Evolutionary conservation across 2,329 filamentous ascomycete genomes (phyloP).

Genomic region (Aureobasidium subglaciale): DNA sequence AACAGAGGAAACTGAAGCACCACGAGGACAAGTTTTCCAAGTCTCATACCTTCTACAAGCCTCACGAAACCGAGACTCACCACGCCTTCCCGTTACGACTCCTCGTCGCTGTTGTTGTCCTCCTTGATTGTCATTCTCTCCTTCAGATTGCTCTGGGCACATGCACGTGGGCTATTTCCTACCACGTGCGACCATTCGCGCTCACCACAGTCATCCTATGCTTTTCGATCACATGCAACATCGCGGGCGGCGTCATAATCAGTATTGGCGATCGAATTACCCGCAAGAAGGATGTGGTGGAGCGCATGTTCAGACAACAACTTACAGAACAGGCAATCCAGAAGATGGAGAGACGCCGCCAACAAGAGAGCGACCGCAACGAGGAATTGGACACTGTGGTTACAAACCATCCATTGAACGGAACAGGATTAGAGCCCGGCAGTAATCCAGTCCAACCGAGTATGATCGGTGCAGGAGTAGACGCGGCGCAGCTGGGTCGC

Average conservation of each 20-base stretch:
- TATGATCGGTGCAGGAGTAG: background rate
- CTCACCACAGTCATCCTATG: constrained; percentile 76
- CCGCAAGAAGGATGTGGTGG: constrained; percentile 77
- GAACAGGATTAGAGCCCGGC: background rate
- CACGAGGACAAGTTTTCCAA: constrained; percentile 75
- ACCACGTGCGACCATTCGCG: constrained; percentile 60
- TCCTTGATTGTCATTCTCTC: constrained; percentile 72
- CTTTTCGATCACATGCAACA: constrained; percentile 70
- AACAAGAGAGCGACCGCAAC: constrained; percentile 13
- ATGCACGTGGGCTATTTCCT: constrained; percentile 71
- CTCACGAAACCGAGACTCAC: constrained; percentile 77
- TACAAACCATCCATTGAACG: background rate
- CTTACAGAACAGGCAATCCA: constrained; percentile 60
- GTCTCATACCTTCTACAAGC: constrained; percentile 83
- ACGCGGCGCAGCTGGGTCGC: background rate
- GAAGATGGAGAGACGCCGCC: constrained; percentile 40
- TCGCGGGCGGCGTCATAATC: constrained; percentile 69
- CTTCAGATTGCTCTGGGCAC: constrained; percentile 74
- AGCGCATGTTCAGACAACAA: constrained; percentile 68
- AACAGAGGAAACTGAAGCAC: constrained; percentile 64
- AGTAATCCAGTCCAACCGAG: background rate
- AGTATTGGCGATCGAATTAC: constrained; percentile 67
- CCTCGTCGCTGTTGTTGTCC: constrained; percentile 68
- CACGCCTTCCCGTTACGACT: constrained; percentile 68
- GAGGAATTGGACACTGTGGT: constrained; percentile 7